phyloP scores from a whole-genome alignment of 1,139 yeast species.

The Suhomyces kunorum region DNA sequence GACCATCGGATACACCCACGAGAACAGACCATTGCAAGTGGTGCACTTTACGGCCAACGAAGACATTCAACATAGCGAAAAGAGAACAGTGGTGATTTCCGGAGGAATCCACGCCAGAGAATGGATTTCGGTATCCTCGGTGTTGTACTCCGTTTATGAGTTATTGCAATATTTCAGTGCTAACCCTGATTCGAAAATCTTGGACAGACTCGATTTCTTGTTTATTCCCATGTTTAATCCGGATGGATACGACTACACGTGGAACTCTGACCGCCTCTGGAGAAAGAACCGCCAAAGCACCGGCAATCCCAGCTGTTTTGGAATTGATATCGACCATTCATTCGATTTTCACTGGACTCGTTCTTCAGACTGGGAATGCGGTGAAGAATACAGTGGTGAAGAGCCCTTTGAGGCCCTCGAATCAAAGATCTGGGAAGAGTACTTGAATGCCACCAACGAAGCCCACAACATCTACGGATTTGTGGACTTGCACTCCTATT shows the following conservation, averaged over 20 bases:
- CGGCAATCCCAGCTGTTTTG: slow-evolving; percentile 64
- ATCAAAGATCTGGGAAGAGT: slow-evolving; percentile 62
- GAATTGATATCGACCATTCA: slow-evolving; percentile 86
- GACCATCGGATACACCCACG: slow-evolving; percentile 71
- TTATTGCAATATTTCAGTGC: slow-evolving; percentile 53
- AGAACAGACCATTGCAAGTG: slow-evolving; percentile 69
- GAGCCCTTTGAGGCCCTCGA: slow-evolving; percentile 76
- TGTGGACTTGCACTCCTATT: slow-evolving; percentile 79
- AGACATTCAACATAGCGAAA: slow-evolving; percentile 46
- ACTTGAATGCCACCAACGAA: slow-evolving; percentile 59
- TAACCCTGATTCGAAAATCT: slow-evolving; percentile 35
- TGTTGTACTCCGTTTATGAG: slow-evolving; percentile 60
- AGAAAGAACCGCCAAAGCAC: slow-evolving; percentile 84
- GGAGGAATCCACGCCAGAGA: slow-evolving; percentile 91
- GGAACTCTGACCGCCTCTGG: slow-evolving; percentile 84
- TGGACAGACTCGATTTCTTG: slow-evolving; percentile 59
- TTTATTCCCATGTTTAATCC: slow-evolving; percentile 86
- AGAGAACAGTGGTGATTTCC: slow-evolving; percentile 72
- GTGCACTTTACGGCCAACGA: slow-evolving; percentile 55
- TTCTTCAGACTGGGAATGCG: slow-evolving; percentile 71
- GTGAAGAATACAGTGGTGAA: slow-evolving; percentile 81
- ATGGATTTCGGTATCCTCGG: slow-evolving; percentile 80
- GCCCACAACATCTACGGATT: slow-evolving; percentile 71
- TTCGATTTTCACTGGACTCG: slow-evolving; percentile 73
- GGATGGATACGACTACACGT: slow-evolving; percentile 84